These are phyloP conservation scores for Endogone sp. DNA, from an alignment of 192 early-diverging fungal species.

Conservation along the genomic window DNA sequence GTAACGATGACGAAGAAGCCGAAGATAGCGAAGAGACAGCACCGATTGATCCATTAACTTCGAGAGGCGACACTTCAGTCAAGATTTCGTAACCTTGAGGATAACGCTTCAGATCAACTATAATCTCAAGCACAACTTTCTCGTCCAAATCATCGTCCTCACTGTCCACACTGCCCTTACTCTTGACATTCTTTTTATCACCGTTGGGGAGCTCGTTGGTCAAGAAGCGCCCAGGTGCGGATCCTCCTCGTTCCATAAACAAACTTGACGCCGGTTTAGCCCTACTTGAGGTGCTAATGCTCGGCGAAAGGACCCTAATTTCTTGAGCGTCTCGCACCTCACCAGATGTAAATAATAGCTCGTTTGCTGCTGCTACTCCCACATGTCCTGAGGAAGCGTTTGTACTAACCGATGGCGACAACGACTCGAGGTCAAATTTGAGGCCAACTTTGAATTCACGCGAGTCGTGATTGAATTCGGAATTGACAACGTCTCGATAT, in stretches of 20 bases:
- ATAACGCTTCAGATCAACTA: conserved; percentile 33
- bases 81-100: conserved; percentile 34
- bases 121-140: conserved; percentile 18
- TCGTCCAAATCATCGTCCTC: not conserved
- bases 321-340: not conserved
- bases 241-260: conserved; percentile 8
- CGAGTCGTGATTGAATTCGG: not conserved
- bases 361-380: too few relatives aligned
- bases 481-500: not conserved
- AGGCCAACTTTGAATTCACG: not conserved
- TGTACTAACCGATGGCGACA: conserved; percentile 3
- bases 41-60: not conserved
- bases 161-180: not conserved
- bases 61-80: not conserved
- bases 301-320: not conserved
- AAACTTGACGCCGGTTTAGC: conserved; percentile 3
- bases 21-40: not conserved
- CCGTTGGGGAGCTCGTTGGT: conserved; percentile 1
- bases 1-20: not conserved
- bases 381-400: too few relatives aligned
- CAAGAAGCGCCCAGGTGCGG: conserved; percentile 7
- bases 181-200: not conserved
- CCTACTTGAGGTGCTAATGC: not conserved
- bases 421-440: not conserved
- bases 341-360: not conserved